These are phyloP conservation scores for Plasmodium sp. DNA, from an alignment of 169 alveolate genomes.

Conservation along the genomic window DNA sequence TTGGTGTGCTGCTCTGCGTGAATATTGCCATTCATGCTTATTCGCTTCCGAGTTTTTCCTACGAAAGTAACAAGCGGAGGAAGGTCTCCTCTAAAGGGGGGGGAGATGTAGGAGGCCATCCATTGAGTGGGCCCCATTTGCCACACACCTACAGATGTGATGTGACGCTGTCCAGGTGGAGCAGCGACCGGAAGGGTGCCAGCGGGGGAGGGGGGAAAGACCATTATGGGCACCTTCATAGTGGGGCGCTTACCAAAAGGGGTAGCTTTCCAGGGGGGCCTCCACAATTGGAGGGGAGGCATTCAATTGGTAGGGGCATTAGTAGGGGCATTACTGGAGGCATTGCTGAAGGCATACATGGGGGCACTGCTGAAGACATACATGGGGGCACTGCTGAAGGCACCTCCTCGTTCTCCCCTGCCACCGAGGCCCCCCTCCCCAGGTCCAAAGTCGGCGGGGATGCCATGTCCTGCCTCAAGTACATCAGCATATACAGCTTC, in stretches of 20 bases:
- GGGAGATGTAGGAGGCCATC: background rate
- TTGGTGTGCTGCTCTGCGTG: constrained; percentile 17
- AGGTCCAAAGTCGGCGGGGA: constrained; percentile 54
- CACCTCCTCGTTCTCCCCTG: background rate
- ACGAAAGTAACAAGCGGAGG: background rate
- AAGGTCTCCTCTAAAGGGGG: background rate
- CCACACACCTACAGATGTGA: background rate
- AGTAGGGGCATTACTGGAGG: background rate
- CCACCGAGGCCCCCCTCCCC: background rate
- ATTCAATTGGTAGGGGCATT: background rate
- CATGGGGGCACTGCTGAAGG: background rate
- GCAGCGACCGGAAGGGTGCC: background rate
- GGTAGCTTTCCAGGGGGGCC: background rate
- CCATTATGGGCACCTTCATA: background rate
- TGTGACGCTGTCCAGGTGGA: background rate
- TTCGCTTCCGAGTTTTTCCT: constrained; percentile 32
- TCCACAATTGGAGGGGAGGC: background rate
- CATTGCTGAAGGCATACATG: background rate
- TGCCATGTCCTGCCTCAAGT: constrained; percentile 61
- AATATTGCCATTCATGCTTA: constrained; percentile 43
- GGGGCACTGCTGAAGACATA: too few relatives aligned
- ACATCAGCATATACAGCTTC: constrained; percentile 37
- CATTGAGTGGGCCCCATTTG: background rate
- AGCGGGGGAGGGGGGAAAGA: background rate
- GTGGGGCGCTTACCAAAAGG: background rate